These are phyloP conservation scores for Termitomyces sp. DNA, from an alignment of 768 basidiomycete species.

Conservation along the genomic window DNA sequence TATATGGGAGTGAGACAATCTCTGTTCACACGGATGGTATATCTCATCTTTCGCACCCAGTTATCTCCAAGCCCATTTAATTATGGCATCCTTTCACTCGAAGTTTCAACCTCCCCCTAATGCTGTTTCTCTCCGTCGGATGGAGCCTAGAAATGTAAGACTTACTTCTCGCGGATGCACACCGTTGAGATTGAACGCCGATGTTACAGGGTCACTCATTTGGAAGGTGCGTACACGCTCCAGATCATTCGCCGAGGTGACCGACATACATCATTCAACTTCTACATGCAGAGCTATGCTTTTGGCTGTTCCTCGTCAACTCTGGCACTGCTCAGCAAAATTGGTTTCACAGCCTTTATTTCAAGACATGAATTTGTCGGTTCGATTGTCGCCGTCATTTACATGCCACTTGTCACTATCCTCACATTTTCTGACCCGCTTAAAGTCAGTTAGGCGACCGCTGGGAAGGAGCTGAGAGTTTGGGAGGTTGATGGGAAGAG, in stretches of 20 bases:
- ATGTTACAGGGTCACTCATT: slow-evolving; percentile 58
- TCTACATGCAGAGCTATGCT: slow-evolving; percentile 62
- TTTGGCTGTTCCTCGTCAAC: slow-evolving; percentile 82
- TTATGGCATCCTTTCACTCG: slow-evolving; percentile 46
- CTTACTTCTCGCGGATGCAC: not conserved
- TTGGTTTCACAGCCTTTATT: slow-evolving; percentile 76
- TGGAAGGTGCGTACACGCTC: slow-evolving; percentile 52
- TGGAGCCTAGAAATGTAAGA: slow-evolving; percentile 77
- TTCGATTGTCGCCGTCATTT: slow-evolving; percentile 51
- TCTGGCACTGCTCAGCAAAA: slow-evolving; percentile 55
- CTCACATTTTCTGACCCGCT: slow-evolving; percentile 54
- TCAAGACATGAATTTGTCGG: slow-evolving; percentile 70
- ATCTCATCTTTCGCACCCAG: slow-evolving; percentile 25
- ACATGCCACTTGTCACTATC: slow-evolving; percentile 68
- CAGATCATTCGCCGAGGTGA: not conserved
- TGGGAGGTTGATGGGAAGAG: slow-evolving; percentile 53
- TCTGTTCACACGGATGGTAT: slow-evolving; percentile 9
- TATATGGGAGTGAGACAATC: slow-evolving; percentile 40
- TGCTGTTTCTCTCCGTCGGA: slow-evolving; percentile 54
- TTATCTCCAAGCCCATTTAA: slow-evolving; percentile 58
- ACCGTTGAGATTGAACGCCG: not conserved
- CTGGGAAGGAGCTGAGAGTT: slow-evolving; percentile 36
- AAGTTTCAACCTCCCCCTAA: slow-evolving; percentile 58
- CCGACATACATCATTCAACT: slow-evolving; percentile 3
- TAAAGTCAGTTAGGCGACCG: slow-evolving; percentile 39